Percentiles rank a stretch among this genome's conserved stretches.
phyloP scores from a whole-genome alignment of 331 rosid genomes.

The Stylosanthes scabra region DNA sequence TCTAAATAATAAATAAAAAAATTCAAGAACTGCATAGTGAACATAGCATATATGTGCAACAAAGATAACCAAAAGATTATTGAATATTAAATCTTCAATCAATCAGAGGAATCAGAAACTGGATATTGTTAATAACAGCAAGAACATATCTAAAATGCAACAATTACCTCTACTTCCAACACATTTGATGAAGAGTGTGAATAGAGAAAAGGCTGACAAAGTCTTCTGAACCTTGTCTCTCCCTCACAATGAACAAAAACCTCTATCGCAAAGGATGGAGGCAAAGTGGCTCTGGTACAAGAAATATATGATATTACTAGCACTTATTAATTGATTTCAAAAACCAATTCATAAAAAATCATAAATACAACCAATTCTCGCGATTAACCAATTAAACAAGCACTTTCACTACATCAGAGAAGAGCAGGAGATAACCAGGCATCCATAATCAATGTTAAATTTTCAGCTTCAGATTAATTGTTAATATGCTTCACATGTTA shows the following conservation, averaged over 20 bases:
- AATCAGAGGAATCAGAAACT: conserved; percentile 20
- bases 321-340: conserved; percentile 32
- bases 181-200: conserved; percentile 96
- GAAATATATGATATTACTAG: conserved; percentile 34
- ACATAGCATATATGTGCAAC: conserved; percentile 30
- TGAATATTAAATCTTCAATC: conserved; percentile 1
- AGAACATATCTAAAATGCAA: conserved; percentile 14
- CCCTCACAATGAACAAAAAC: conserved; percentile 98
- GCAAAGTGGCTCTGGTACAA: conserved; percentile 80
- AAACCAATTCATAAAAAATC: conserved; percentile 26
- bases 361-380: not conserved
- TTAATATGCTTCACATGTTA: not conserved
- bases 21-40: not conserved
- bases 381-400: conserved; percentile 7
- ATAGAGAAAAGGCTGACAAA: conserved; percentile 96
- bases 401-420: not conserved
- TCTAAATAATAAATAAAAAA: conserved; percentile 1
- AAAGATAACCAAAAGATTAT: not conserved
- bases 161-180: conserved; percentile 92
- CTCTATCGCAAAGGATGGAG: conserved; percentile 97
- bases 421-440: not conserved
- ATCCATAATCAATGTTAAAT: conserved; percentile 5
- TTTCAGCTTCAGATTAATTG: not conserved
- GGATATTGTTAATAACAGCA: conserved; percentile 29
- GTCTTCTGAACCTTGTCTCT: conserved; percentile 96